Conservation (phyloP, 2,329 filamentous ascomycete species). For the Talaromyces sp. region DNA sequence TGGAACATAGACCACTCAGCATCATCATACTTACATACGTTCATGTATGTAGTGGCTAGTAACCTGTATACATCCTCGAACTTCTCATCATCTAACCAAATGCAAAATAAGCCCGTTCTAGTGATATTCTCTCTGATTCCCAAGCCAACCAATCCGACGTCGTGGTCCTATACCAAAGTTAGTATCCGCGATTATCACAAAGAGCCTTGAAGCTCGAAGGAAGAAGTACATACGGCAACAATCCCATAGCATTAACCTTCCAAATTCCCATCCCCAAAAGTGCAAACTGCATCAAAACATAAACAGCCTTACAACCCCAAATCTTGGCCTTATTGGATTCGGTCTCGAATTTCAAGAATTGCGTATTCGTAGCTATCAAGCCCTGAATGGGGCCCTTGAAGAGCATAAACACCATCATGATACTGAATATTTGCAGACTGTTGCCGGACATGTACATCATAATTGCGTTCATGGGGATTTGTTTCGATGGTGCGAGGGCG, state of each 20-base stretch:
- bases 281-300: slow-evolving; percentile 78
- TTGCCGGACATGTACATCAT: slow-evolving; percentile 99
- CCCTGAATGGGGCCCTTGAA: slow-evolving; percentile 95
- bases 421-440: slow-evolving; percentile 95
- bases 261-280: slow-evolving; percentile 82
- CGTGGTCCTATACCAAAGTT: slow-evolving; percentile 61
- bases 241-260: slow-evolving; percentile 95
- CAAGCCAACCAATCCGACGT: slow-evolving; percentile 96
- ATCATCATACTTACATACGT: neutral
- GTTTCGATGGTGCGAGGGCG: slow-evolving; percentile 86
- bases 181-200: slow-evolving; percentile 25
- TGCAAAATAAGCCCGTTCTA: slow-evolving; percentile 62
- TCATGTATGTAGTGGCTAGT: neutral
- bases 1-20: neutral
- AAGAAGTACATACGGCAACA: slow-evolving; percentile 67
- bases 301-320: slow-evolving; percentile 78
- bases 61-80: neutral
- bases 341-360: slow-evolving; percentile 88
- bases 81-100: slow-evolving; percentile 32
- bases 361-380: slow-evolving; percentile 72
- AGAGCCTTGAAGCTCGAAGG: neutral
- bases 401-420: slow-evolving; percentile 99
- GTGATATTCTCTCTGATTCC: slow-evolving; percentile 68
- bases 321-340: slow-evolving; percentile 68
- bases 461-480: slow-evolving; percentile 94